Evolutionary conservation across 306 rosid species (phyloP), one percentile per base, ranked within the genome.

Genomic region (Pyrus communis): DNA sequence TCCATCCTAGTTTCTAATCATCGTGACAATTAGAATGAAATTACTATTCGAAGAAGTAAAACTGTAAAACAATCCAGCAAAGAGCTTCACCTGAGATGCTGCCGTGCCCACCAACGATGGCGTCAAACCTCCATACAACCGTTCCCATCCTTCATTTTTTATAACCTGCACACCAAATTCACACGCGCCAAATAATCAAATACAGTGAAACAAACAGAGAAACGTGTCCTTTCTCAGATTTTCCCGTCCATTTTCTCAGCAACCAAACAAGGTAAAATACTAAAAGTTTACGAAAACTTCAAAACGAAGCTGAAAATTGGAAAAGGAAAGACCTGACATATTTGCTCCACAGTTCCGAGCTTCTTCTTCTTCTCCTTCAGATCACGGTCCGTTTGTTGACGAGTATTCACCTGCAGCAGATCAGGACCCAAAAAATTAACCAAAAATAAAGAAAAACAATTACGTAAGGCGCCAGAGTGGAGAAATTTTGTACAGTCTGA

Each of bases 371-470:
- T 81, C 81, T 86, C 87, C 86, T 90, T 89, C 70, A 77, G 88
- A 85, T 87, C 97, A 84, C 96, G 97, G 76, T 95, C 92, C 28
- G 97, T 92, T 74, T 95, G 97, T 80, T 95, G 99, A 45, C 99
- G 99, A 77, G 97, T 92, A 74, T 95, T 95, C 59, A 92, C 87
- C 98, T 92, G 65, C 28, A 83, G 65, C 33, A 83, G 86, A 90
- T 81, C 82, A 83, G 78, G 69, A 46, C 49, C 23, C 51, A 22
- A 21, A 51, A 51, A 45, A 18, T 33, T 6, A 60, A 71, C 66
- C 22, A 2, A 51, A 69, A 70, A 63, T 10, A 0, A 69, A 59
- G 0, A 11, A 55, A 58, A 68, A 33, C 3, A 43, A 66, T 6
- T 2, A 14, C 0, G 3, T 38, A 4, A 38, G 2, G 11, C 12